These are phyloP conservation scores for Potentilla sterilis DNA, from an alignment of 306 rosid genomes.

Conservation along the genomic window DNA sequence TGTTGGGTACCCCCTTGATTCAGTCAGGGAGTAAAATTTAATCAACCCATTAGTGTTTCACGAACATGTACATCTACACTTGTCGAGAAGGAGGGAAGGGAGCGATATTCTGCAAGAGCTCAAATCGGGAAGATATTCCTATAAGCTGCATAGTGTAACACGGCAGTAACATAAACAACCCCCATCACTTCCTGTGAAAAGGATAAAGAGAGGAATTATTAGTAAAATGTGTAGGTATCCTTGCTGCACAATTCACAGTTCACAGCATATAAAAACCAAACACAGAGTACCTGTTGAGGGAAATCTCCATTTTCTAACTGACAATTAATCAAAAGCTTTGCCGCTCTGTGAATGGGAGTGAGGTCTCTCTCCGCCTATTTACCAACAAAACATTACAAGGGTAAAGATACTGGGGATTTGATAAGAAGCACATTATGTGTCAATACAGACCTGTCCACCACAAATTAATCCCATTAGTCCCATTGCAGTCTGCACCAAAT, in stretches of 20 bases:
- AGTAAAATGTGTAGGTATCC: neutral
- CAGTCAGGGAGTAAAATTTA: too few relatives aligned
- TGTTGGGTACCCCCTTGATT: too few relatives aligned
- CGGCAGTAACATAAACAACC: conserved; percentile 48
- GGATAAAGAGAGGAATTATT: neutral
- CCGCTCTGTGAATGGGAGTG: conserved; percentile 36
- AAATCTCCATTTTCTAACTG: conserved; percentile 41
- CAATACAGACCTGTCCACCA: conserved; percentile 26
- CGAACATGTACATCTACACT: neutral
- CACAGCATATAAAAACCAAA: neutral
- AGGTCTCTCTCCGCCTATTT: conserved; percentile 33
- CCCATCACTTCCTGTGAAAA: conserved; percentile 32
- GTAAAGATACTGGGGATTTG: neutral
- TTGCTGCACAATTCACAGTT: too few relatives aligned
- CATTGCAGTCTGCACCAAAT: neutral
- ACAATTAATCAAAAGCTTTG: conserved; percentile 37
- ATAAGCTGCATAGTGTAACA: conserved; percentile 55
- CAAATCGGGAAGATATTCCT: conserved; percentile 60
- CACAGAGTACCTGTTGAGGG: conserved; percentile 46
- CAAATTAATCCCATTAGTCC: conserved; percentile 34
- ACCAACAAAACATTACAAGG: neutral
- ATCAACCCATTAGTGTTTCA: neutral
- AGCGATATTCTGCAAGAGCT: conserved; percentile 68
- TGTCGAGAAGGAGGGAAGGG: conserved; percentile 25
- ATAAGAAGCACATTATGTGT: neutral